Percentiles rank a stretch among this genome's conserved stretches.
These are phyloP conservation scores for Dipteronia dyeriana DNA, from an alignment of 345 rosid genomes.

Conservation along the genomic window DNA sequence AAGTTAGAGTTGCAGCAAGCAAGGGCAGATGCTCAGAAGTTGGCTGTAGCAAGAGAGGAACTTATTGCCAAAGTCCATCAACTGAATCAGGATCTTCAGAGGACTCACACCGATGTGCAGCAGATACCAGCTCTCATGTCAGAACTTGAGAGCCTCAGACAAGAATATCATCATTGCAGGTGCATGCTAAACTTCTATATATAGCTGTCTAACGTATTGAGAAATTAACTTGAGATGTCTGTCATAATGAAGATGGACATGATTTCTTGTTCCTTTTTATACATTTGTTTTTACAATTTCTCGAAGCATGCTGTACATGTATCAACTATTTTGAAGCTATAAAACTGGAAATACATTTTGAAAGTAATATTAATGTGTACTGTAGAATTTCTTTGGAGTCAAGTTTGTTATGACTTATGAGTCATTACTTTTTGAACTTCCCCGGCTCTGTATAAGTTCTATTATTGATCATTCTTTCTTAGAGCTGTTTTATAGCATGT, in stretches of 20 bases:
- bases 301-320: neutral
- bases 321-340: neutral
- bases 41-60: slow-evolving; percentile 75
- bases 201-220: slow-evolving; percentile 2
- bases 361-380: neutral
- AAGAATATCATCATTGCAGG: slow-evolving; percentile 97
- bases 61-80: slow-evolving; percentile 76
- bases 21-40: slow-evolving; percentile 65
- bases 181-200: slow-evolving; percentile 29
- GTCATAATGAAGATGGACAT: neutral
- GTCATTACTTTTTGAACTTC: neutral
- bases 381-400: neutral
- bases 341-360: slow-evolving; percentile 15
- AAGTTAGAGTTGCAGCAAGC: slow-evolving; percentile 76
- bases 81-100: slow-evolving; percentile 74
- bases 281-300: neutral
- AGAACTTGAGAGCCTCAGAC: slow-evolving; percentile 77
- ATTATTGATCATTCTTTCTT: neutral
- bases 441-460: slow-evolving; percentile 1
- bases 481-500: neutral
- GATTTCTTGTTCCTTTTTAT: slow-evolving; percentile 1
- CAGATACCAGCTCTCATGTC: slow-evolving; percentile 77
- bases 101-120: slow-evolving; percentile 71
- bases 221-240: slow-evolving; percentile 4
- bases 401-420: neutral